Evolutionary conservation across 2,329 filamentous ascomycete species (phyloP), one percentile per base, ranked within the genome.

Genomic region (Colletotrichum orbiculare): DNA sequence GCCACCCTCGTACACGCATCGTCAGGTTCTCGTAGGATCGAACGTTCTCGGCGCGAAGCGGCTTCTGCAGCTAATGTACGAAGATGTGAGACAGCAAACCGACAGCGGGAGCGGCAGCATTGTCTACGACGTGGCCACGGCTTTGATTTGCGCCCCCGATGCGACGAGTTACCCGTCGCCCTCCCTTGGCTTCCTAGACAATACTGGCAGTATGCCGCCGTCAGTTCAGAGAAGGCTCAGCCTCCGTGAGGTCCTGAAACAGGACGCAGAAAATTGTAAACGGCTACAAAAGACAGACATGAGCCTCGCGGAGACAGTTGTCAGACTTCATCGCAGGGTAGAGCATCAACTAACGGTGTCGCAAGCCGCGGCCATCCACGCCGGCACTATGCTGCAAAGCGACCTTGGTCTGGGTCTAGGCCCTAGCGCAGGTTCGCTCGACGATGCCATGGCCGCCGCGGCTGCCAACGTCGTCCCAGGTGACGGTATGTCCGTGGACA

Each of bases 1-100:
- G 78, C 86, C 87, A 2, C 83, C 91, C 0, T 83, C 85, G 10
- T 95, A 94, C 74, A 92, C 90, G 0, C 91, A 94, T 72, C 87
- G 89, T 5, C 89, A 91, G 68, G 79, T 93, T 3, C 83, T 92
- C 8, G 82, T 85, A 0, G 87, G 85, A 0, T 75, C 87, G 41
- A 84, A 85, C 60, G 79, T 91, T 38, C 77, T 91, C 1, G 91
- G 91, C 0, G 85, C 89, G 0, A 85, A 82, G 63, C 81, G 83
- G 5, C 78, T 92, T 0, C 76, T 95, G 1, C 75, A 82, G 2
- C 77, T 87, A 6, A 85, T 95, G 25, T 73, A 93, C 10, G 88
- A 93, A 8, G 91, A 94, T 69, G 77, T 93, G 7, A 87, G 86
- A 69, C 77, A 85, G 15, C 87, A 91, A 67, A 86, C 85, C 0